Conservation (phyloP, 305 asterid species). For the Rubia occidens region DNA sequence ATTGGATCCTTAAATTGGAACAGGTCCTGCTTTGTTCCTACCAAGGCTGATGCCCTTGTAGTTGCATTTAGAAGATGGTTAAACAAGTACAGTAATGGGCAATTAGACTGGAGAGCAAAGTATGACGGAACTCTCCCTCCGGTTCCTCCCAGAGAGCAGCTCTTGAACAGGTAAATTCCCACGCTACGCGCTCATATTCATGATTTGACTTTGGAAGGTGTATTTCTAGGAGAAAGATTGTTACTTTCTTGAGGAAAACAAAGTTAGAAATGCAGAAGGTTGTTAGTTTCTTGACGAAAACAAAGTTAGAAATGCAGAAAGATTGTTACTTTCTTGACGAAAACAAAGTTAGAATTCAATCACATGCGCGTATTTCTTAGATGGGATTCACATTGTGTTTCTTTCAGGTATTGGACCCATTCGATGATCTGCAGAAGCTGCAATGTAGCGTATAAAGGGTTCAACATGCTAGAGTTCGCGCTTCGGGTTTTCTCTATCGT, state of each 20-base stretch:
- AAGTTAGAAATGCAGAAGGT: not conserved
- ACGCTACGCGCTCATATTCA: no score
- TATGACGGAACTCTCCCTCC: slow-evolving; percentile 55
- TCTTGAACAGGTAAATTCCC: slow-evolving; percentile 51
- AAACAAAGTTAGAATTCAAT: no score
- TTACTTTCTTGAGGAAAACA: not conserved
- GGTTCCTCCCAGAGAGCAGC: slow-evolving; percentile 69
- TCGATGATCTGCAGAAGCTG: slow-evolving; percentile 77
- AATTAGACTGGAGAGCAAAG: slow-evolving; percentile 68
- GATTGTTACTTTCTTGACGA: no score
- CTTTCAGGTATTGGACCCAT: slow-evolving; percentile 72
- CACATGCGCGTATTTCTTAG: not conserved
- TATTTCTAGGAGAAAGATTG: not conserved
- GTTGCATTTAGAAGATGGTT: slow-evolving; percentile 75
- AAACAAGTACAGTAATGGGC: slow-evolving; percentile 66
- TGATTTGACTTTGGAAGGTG: not conserved
- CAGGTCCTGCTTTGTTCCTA: slow-evolving; percentile 69
- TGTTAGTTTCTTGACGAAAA: not conserved
- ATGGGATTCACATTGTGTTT: not conserved
- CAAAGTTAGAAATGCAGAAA: no score
- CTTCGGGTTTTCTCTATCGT: slow-evolving; percentile 49
- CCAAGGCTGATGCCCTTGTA: slow-evolving; percentile 66
- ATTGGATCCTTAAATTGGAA: slow-evolving; percentile 66
- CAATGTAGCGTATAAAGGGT: slow-evolving; percentile 50
- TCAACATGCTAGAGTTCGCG: slow-evolving; percentile 37